Conservation (phyloP, 176 grass and related monocot genomes). For the Pontederia crassipes region DNA sequence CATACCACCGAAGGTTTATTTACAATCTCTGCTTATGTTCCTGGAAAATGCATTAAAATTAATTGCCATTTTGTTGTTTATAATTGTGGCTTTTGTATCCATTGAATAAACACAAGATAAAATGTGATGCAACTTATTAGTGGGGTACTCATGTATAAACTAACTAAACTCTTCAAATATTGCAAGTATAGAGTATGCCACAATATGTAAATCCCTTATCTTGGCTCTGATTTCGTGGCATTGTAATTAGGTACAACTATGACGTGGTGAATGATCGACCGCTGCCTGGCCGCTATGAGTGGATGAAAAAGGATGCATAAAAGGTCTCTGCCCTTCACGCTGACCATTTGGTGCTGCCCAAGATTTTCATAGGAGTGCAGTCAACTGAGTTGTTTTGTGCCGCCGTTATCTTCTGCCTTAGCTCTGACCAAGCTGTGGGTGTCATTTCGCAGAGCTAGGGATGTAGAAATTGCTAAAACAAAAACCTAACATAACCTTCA, state of each 20-base stretch:
- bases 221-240: not conserved
- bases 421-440: slow-evolving; percentile 3
- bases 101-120: no score
- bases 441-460: not conserved
- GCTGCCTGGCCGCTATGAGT: slow-evolving; percentile 39
- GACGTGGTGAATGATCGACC: slow-evolving; percentile 38
- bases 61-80: no score
- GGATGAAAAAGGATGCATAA: slow-evolving; percentile 28
- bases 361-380: slow-evolving; percentile 6
- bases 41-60: no score
- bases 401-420: slow-evolving; percentile 14
- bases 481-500: no score
- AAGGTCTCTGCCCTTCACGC: not conserved
- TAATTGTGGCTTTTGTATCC: no score
- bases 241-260: slow-evolving; percentile 31
- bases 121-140: no score
- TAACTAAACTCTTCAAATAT: not conserved
- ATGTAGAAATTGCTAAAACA: no score
- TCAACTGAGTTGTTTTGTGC: slow-evolving; percentile 16
- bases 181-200: not conserved
- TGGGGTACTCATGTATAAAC: not conserved
- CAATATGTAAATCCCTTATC: not conserved
- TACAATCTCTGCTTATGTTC: not conserved
- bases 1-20: not conserved
- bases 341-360: not conserved